Base-by-base conservation (phyloP, 228 moss, liverwort and hornwort genomes). In the Sphagnum fallax region DNA sequence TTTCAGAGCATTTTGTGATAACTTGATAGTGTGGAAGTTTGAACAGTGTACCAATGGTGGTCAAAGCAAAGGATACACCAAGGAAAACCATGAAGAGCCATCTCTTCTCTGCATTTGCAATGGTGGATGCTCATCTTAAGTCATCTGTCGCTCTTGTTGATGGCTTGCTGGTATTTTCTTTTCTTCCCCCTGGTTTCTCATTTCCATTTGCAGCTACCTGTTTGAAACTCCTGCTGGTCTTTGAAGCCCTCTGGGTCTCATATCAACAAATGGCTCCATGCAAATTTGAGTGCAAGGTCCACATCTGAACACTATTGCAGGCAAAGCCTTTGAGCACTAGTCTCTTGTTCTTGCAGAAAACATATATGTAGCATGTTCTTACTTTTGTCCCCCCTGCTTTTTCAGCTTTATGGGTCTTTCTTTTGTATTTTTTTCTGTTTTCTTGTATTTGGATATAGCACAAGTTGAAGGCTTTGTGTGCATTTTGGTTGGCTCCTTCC, bases 61-160 rank as follows among this genome's bases (percentile, higher is more conserved):
- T 65, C 52, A 75, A 71, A 6, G 70, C 71, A 10, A 76, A 61
- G 15, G 67, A 67, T 61, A 74, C 70, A 65, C 63, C 72, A 55
- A 61, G 14, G 57, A 64, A 66, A 59, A 82, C 75, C 62, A 66
- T 88, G 18, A 82, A 80, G 74, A 69, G 65, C 63, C 80, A 70
- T 58, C 65, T 88, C 52, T 73, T 69, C 66, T 79, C 82, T 74
- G 84, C 82, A 15, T 70, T 88, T 59, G 73, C 80, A 78, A 74
- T 82, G 63, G 88, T 85, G 75, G 72, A 76, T 78, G 78, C 74
- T 10, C 75, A 78, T 47, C 76, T 88, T 7, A 76, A 88, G 71
- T 74, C 72, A 32, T 76, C 85, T 64, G 74, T 75, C 49, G 85
- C 82, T 69, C 60, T 85, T 72, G 74, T 88, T 53, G 82, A 82